Percentiles rank a stretch among this genome's conserved stretches.
phyloP scores from a whole-genome alignment of 2,329 filamentous ascomycete genomes.

The Penicillium sp. region DNA sequence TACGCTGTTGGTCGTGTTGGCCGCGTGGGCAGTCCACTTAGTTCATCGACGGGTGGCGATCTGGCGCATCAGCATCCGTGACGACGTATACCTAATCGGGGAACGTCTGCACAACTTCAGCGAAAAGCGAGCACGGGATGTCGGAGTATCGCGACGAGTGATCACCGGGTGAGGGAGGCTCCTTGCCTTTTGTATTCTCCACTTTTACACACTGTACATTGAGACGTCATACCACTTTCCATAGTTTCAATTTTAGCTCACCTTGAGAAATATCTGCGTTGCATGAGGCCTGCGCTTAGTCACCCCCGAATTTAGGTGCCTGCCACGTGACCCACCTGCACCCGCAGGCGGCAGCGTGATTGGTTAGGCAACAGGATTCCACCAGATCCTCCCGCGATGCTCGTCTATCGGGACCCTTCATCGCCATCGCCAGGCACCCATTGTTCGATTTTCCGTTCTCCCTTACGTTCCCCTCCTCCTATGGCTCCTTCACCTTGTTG shows the following conservation, averaged over 20 bases:
- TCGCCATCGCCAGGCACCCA: slow-evolving; percentile 23
- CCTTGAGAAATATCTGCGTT: not conserved
- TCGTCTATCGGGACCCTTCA: slow-evolving; percentile 25
- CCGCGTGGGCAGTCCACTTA: slow-evolving; percentile 43
- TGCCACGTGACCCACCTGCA: slow-evolving; percentile 27
- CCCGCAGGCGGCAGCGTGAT: slow-evolving; percentile 23
- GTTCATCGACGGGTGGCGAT: slow-evolving; percentile 59
- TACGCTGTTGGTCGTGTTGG: slow-evolving; percentile 54
- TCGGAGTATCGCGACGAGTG: slow-evolving; percentile 38
- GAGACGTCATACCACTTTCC: not conserved
- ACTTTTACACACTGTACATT: not conserved
- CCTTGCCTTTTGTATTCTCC: not conserved
- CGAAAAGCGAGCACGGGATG: slow-evolving; percentile 48
- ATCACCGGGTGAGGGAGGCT: slow-evolving; percentile 30
- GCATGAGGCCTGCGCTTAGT: slow-evolving; percentile 7
- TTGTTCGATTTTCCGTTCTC: slow-evolving; percentile 9
- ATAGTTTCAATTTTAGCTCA: not conserved
- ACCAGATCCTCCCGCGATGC: slow-evolving; percentile 20
- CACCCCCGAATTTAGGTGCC: slow-evolving; percentile 25
- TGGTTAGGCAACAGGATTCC: slow-evolving; percentile 47
- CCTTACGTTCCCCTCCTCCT: slow-evolving; percentile 2
- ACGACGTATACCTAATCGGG: slow-evolving; percentile 95
- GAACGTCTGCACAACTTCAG: slow-evolving; percentile 95
- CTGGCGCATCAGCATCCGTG: slow-evolving; percentile 80
- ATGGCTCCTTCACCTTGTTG: slow-evolving; percentile 8